phyloP scores from a whole-genome alignment of 1,284 basidiomycete species.

The Neolentinus lepideus region DNA sequence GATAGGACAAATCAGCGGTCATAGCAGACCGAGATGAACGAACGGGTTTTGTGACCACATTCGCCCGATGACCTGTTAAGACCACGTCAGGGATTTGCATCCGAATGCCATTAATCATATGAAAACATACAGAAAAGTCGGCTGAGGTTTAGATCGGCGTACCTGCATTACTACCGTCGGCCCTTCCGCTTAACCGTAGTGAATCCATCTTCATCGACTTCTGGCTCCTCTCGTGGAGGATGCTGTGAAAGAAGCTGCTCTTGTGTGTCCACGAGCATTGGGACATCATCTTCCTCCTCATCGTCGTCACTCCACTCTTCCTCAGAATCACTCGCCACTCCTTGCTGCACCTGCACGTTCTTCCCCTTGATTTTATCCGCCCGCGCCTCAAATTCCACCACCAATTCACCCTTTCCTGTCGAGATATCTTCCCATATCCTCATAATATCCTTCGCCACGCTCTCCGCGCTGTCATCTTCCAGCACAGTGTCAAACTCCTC shows the following conservation, averaged over 20 bases:
- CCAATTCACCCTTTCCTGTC: slow-evolving; percentile 32
- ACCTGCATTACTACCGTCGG: neutral
- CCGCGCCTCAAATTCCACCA: slow-evolving; percentile 50
- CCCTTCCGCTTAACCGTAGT: slow-evolving; percentile 69
- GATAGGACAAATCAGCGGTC: no score
- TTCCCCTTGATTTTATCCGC: slow-evolving; percentile 58
- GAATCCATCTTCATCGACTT: slow-evolving; percentile 86
- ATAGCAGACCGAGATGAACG: no score
- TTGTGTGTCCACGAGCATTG: slow-evolving; percentile 22
- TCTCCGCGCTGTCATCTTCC: slow-evolving; percentile 75
- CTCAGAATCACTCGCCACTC: slow-evolving; percentile 28
- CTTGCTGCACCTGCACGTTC: slow-evolving; percentile 42
- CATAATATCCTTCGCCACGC: slow-evolving; percentile 65
- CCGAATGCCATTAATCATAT: no score
- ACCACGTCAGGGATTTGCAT: no score
- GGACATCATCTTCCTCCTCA: slow-evolving; percentile 31
- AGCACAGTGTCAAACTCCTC: slow-evolving; percentile 82
- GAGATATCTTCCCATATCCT: slow-evolving; percentile 52
- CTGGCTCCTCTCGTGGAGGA: slow-evolving; percentile 44
- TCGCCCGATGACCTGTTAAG: no score
- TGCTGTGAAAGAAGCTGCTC: slow-evolving; percentile 2
- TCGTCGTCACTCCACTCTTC: slow-evolving; percentile 44
- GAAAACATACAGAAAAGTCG: no score
- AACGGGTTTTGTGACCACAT: no score
- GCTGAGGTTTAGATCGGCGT: no score